Conservation (phyloP, 768 basidiomycete genomes). For the Amanita pseudoporphyria region DNA sequence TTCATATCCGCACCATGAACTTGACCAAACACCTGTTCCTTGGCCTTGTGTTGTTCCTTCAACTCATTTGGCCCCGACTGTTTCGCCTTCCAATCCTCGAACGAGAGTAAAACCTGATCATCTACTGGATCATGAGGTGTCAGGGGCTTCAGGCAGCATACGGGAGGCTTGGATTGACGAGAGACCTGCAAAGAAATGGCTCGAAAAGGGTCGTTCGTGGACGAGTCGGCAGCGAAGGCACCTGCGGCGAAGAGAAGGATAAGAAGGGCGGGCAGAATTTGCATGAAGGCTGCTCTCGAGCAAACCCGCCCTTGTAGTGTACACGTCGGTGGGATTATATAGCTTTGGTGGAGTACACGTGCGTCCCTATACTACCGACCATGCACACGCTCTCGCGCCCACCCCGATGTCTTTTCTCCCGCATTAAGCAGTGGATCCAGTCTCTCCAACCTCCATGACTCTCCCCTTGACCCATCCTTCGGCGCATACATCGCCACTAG, state of each 20-base stretch:
- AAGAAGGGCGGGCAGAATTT: not conserved
- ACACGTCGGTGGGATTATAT: too few species aligned
- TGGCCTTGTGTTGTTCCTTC: constrained; percentile 24
- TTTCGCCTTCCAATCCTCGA: constrained; percentile 83
- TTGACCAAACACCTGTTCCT: constrained; percentile 8
- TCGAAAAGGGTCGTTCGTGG: constrained; percentile 52
- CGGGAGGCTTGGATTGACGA: constrained; percentile 42
- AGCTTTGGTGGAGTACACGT: too few species aligned
- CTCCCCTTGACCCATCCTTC: constrained; percentile 18
- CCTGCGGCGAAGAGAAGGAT: not conserved
- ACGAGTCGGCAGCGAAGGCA: constrained; percentile 13
- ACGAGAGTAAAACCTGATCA: constrained; percentile 64
- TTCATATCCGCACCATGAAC: not conserved
- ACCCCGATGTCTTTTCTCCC: constrained; percentile 48
- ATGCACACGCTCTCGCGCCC: constrained; percentile 57
- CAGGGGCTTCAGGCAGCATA: constrained; percentile 62
- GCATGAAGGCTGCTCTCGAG: not conserved
- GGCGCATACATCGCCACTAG: constrained; percentile 62
- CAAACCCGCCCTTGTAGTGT: not conserved
- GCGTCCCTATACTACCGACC: constrained; percentile 2
- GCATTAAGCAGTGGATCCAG: constrained; percentile 71
- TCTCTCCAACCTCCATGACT: constrained; percentile 46
- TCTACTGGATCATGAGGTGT: constrained; percentile 38
- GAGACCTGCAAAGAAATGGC: constrained; percentile 39
- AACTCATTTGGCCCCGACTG: constrained; percentile 34